A percentile compares a stretch with the other conserved stretches of the same genome.
These are phyloP conservation scores for Yarrowia sp. DNA, from an alignment of 805 yeast genomes.

Conservation along the genomic window DNA sequence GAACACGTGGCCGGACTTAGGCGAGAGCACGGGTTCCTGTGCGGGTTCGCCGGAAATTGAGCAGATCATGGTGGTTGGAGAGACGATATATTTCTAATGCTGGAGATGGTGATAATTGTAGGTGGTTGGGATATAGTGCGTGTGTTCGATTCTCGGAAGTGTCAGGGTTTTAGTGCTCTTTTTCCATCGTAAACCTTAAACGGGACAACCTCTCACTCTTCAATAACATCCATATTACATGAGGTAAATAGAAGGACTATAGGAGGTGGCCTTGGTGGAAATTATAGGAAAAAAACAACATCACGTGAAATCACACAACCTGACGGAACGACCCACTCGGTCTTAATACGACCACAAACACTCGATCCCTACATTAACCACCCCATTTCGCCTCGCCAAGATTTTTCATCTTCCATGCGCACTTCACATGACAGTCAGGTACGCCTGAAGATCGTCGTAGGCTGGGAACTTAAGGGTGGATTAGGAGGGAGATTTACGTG, in stretches of 20 bases:
- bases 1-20: constrained; percentile 71
- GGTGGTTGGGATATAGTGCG: not conserved
- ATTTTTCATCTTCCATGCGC: not conserved
- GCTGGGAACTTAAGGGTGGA: not conserved
- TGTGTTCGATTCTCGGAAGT: constrained; percentile 2
- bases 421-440: constrained; percentile 33
- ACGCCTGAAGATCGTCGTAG: constrained; percentile 23
- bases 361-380: not conserved
- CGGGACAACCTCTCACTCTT: not conserved
- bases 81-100: too few relatives aligned
- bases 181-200: not conserved
- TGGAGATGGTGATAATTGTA: constrained; percentile 11
- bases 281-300: too few relatives aligned
- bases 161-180: not conserved
- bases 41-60: constrained; percentile 74
- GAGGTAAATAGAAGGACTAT: constrained; percentile 18
- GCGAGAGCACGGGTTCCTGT: constrained; percentile 72
- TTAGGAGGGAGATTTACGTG: constrained; percentile 4
- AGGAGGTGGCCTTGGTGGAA: not conserved
- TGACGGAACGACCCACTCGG: too few relatives aligned
- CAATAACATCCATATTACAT: not conserved
- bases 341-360: too few relatives aligned
- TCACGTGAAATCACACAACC: too few relatives aligned
- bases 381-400: too few relatives aligned
- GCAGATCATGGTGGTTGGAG: constrained; percentile 42